These are phyloP conservation scores for Penicillium palitans DNA, from an alignment of 2,329 filamentous ascomycete genomes.

Conservation along the genomic window DNA sequence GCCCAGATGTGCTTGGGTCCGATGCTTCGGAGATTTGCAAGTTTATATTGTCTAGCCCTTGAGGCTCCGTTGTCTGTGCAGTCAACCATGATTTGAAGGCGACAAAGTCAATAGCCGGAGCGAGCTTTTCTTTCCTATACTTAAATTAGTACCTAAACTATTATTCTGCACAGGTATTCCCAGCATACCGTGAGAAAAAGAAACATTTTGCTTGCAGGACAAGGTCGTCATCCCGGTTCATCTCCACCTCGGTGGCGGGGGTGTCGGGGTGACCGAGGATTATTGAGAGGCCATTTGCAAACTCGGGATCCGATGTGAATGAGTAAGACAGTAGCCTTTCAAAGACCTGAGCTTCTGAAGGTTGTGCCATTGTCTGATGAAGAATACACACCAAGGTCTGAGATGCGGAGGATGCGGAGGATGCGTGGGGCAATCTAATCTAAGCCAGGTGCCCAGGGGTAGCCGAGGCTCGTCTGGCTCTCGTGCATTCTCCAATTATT, in stretches of 20 bases:
- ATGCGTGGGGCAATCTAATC: conserved; percentile 13
- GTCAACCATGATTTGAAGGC: conserved; percentile 66
- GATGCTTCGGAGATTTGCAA: conserved; percentile 5
- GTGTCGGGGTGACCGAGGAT: conserved; percentile 47
- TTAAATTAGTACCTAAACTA: not conserved
- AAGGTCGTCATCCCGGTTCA: conserved; percentile 42
- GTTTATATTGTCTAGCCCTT: not conserved
- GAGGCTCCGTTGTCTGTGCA: conserved; percentile 14
- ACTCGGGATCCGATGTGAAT: conserved; percentile 46
- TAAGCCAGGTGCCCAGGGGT: not conserved
- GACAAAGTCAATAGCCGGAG: conserved; percentile 60
- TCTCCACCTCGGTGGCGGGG: conserved; percentile 41
- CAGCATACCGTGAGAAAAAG: conserved; percentile 47
- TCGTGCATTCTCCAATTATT: not conserved
- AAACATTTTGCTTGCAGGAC: conserved; percentile 51
- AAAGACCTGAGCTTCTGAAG: conserved; percentile 26
- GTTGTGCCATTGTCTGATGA: conserved; percentile 9
- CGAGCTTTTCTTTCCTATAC: conserved; percentile 41
- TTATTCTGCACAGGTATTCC: not conserved
- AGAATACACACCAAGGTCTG: conserved; percentile 1
- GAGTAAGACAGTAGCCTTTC: conserved; percentile 40
- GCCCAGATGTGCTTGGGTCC: conserved; percentile 9
- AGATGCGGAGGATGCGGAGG: conserved; percentile 1
- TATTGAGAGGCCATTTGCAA: conserved; percentile 48
- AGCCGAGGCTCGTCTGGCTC: conserved; percentile 15